These are phyloP conservation scores for Castanea crenata DNA, from an alignment of 306 rosid genomes.

Conservation along the genomic window DNA sequence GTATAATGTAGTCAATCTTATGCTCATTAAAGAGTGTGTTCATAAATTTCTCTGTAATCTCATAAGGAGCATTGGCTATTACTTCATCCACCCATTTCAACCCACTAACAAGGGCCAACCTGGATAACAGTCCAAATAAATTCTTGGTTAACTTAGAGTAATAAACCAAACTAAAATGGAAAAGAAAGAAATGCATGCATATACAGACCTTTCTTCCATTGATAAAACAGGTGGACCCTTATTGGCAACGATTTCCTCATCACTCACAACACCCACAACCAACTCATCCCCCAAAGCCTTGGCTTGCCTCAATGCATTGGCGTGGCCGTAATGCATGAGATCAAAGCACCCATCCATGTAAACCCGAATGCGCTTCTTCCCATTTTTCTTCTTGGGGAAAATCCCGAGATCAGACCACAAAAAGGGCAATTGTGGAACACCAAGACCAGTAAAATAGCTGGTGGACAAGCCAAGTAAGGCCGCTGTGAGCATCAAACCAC, in stretches of 20 bases:
- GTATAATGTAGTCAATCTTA: conserved; percentile 93
- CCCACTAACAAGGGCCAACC: conserved; percentile 92
- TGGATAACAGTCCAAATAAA: conserved; percentile 32
- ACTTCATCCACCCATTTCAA: conserved; percentile 99
- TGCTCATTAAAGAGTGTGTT: conserved; percentile 85
- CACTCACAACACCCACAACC: conserved; percentile 88
- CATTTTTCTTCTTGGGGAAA: conserved; percentile 63
- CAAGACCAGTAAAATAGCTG: conserved; percentile 78
- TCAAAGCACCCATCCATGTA: conserved; percentile 99
- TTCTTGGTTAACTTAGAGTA: neutral
- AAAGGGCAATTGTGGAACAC: conserved; percentile 62
- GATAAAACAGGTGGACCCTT: conserved; percentile 96
- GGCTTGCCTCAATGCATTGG: conserved; percentile 98
- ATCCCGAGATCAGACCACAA: conserved; percentile 71
- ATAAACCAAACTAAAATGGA: neutral
- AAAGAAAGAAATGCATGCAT: neutral
- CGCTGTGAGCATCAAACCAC: conserved; percentile 95
- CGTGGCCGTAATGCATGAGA: conserved; percentile 99
- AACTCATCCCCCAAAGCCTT: conserved; percentile 94
- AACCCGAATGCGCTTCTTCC: conserved; percentile 79
- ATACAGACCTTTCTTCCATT: conserved; percentile 80
- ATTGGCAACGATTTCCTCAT: conserved; percentile 84
- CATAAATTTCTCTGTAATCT: conserved; percentile 88
- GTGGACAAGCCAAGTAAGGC: conserved; percentile 92
- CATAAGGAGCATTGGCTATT: conserved; percentile 94